phyloP scores from a whole-genome alignment of 1,284 basidiomycete genomes.

The Pisolithus thermaeus region DNA sequence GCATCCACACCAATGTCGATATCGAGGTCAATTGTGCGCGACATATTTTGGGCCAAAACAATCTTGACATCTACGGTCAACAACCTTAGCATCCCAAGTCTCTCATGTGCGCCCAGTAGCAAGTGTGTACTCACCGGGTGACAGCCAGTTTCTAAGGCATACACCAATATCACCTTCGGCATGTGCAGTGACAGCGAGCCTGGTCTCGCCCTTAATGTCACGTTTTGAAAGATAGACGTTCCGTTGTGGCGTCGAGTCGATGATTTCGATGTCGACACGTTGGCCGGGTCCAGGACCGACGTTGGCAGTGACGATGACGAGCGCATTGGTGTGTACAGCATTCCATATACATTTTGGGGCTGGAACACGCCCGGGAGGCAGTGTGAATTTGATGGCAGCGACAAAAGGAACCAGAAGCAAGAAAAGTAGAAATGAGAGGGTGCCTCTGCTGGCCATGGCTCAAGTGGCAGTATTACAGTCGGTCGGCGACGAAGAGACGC shows the following conservation, averaged over 20 bases:
- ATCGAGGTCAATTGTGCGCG: conserved; percentile 83
- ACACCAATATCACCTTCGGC: conserved; percentile 92
- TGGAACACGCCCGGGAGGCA: conserved; percentile 67
- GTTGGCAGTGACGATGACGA: conserved; percentile 94
- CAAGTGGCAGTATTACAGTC: not conserved
- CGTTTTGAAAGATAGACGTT: conserved; percentile 92
- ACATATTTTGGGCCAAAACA: conserved; percentile 32
- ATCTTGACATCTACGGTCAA: conserved; percentile 15
- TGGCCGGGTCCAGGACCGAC: conserved; percentile 69
- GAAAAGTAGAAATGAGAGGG: conserved; percentile 18
- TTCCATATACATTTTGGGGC: conserved; percentile 90
- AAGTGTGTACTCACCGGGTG: conserved; percentile 51
- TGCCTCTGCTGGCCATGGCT: not conserved
- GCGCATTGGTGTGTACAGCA: conserved; percentile 75
- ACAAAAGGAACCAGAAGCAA: conserved; percentile 33
- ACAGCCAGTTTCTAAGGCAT: conserved; percentile 82
- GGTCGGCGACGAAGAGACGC: not conserved
- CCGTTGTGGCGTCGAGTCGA: conserved; percentile 83
- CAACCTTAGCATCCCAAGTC: not conserved
- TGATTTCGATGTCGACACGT: conserved; percentile 88
- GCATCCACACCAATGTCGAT: conserved; percentile 98
- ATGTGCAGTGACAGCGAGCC: conserved; percentile 93
- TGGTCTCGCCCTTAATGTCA: conserved; percentile 84
- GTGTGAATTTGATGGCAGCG: conserved; percentile 77
- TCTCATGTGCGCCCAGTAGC: not conserved